A percentile compares a stretch with the other conserved stretches of the same genome.
Evolutionary conservation across 2,329 filamentous ascomycete species (phyloP).

Genomic region (Sclerotiophoma versabilis): DNA sequence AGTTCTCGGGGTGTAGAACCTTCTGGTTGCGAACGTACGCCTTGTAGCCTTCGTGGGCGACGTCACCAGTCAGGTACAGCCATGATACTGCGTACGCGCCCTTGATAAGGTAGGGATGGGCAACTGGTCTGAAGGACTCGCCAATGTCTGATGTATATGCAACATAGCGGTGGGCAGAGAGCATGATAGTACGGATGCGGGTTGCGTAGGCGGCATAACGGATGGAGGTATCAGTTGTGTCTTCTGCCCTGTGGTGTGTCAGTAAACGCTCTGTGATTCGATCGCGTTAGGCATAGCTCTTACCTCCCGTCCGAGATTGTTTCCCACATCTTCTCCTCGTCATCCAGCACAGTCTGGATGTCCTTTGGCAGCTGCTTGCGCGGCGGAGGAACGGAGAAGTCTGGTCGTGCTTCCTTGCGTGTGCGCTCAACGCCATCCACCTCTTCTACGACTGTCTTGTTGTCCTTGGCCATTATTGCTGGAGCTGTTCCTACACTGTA

Average conservation of each 20-base stretch:
- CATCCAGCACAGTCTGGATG: constrained; percentile 64
- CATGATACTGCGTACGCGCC: constrained; percentile 90
- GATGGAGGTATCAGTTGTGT: constrained; percentile 83
- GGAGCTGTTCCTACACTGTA: not conserved
- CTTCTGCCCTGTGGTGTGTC: constrained; percentile 63
- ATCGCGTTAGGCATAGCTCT: constrained; percentile 45
- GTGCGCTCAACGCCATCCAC: constrained; percentile 51
- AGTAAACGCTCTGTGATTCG: not conserved
- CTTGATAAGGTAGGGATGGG: constrained; percentile 82
- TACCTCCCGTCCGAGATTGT: constrained; percentile 81
- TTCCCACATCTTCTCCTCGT: constrained; percentile 73
- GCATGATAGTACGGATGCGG: constrained; percentile 83
- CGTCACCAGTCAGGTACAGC: constrained; percentile 90
- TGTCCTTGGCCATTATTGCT: constrained; percentile 48
- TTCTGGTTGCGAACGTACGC: constrained; percentile 87
- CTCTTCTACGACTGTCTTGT: constrained; percentile 33
- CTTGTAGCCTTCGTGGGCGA: constrained; percentile 93
- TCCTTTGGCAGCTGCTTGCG: constrained; percentile 61
- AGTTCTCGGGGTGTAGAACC: constrained; percentile 70
- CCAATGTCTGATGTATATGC: constrained; percentile 97
- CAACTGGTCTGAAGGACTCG: constrained; percentile 92
- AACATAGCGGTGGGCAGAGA: constrained; percentile 92
- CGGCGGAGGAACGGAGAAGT: constrained; percentile 58
- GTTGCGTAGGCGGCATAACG: constrained; percentile 94
- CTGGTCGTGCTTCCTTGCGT: constrained; percentile 54